Evolutionary conservation across 2,329 filamentous ascomycete species (phyloP).

Genomic region (Diaporthe citri): DNA sequence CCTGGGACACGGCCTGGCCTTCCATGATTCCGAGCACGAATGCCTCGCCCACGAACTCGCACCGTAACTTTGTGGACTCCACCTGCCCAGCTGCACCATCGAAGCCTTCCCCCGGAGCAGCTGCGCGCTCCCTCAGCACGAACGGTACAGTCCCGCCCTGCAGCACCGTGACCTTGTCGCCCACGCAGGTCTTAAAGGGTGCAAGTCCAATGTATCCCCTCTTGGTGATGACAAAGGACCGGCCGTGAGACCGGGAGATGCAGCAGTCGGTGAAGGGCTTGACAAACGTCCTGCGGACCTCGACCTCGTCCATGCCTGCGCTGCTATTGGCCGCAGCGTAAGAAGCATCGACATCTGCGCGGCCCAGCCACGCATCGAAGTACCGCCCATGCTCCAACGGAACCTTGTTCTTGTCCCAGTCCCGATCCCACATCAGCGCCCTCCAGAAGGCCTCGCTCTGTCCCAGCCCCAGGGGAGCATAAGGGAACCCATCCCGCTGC

Average conservation of each 20-base stretch:
- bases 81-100: background rate
- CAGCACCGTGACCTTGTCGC: constrained; percentile 14
- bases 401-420: background rate
- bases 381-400: background rate
- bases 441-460: constrained; percentile 6
- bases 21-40: constrained; percentile 26
- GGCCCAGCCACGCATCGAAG: constrained; percentile 16
- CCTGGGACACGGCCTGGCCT: background rate
- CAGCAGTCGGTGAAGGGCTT: constrained; percentile 26
- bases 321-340: background rate
- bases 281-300: constrained; percentile 13
- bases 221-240: constrained; percentile 12
- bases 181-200: background rate
- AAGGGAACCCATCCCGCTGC: background rate
- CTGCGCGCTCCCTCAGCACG: background rate
- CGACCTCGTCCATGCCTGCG: background rate
- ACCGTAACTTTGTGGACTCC: background rate
- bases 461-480: background rate
- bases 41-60: constrained; percentile 18
- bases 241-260: background rate
- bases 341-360: background rate
- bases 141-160: constrained; percentile 26
- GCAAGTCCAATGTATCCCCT: background rate
- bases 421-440: constrained; percentile 24
- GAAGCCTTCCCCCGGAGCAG: background rate